These are phyloP conservation scores for Isabelozyma heimii DNA, from an alignment of 805 yeast genomes.

Conservation along the genomic window DNA sequence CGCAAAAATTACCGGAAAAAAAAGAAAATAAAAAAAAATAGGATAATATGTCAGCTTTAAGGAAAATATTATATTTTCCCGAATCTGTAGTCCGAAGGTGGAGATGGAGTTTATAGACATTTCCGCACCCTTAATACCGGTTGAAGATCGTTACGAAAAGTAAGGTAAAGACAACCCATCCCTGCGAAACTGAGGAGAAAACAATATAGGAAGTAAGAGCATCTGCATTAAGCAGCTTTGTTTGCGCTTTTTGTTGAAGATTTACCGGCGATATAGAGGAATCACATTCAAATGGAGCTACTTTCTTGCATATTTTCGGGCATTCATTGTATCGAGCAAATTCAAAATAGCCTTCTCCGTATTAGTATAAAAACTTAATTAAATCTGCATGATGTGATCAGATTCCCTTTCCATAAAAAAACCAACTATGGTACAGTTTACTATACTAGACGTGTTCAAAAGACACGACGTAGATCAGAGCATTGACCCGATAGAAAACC, in stretches of 20 bases:
- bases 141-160: neutral
- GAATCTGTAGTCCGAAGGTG: neutral
- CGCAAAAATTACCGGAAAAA: neutral
- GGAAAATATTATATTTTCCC: neutral
- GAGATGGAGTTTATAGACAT: neutral
- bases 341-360: neutral
- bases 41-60: neutral
- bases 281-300: neutral
- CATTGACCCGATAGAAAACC: neutral
- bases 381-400: neutral
- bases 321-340: neutral
- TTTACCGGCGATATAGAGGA: neutral
- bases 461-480: constrained; percentile 1
- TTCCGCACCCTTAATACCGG: neutral
- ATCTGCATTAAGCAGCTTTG: neutral
- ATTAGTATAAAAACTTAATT: neutral
- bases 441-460: constrained; percentile 1
- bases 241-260: neutral
- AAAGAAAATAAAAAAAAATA: neutral
- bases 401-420: neutral
- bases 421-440: constrained; percentile 2
- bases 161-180: neutral
- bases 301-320: neutral
- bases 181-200: neutral
- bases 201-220: neutral